Percentiles rank a stretch among this genome's conserved stretches.
phyloP scores from a whole-genome alignment of 2,329 filamentous ascomycete genomes.

The Fusarium coicis region DNA sequence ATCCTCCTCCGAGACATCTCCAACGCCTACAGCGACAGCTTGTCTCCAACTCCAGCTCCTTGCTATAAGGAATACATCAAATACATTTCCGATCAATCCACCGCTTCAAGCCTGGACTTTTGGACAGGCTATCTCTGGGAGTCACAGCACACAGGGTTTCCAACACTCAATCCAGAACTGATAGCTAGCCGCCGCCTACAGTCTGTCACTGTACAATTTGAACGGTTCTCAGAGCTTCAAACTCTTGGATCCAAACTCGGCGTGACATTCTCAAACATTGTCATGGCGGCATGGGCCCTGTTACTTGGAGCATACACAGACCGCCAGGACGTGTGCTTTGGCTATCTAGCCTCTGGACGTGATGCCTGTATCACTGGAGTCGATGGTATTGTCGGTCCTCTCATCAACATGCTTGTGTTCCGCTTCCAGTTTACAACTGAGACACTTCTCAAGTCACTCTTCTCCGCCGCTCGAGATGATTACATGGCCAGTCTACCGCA shows the following conservation, averaged over 20 bases:
- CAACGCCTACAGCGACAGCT: constrained; percentile 38
- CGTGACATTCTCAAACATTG: constrained; percentile 60
- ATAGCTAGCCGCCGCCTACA: neutral
- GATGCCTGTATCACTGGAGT: constrained; percentile 32
- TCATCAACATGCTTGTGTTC: constrained; percentile 64
- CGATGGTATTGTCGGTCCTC: constrained; percentile 30
- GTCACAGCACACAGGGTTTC: constrained; percentile 9
- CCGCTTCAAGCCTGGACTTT: constrained; percentile 23
- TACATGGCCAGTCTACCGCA: constrained; percentile 52
- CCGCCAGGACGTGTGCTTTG: constrained; percentile 62
- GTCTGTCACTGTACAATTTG: constrained; percentile 10
- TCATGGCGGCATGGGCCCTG: constrained; percentile 64
- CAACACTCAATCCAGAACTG: neutral
- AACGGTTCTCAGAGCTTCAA: constrained; percentile 5
- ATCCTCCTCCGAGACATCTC: constrained; percentile 46
- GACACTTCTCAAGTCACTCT: constrained; percentile 48
- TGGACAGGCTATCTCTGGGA: constrained; percentile 31
- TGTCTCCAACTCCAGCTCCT: neutral
- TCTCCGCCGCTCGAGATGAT: constrained; percentile 45
- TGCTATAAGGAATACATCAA: constrained; percentile 37
- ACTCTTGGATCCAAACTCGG: constrained; percentile 32
- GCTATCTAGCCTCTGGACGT: constrained; percentile 44
- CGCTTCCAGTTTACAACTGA: constrained; percentile 51
- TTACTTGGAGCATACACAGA: constrained; percentile 60
- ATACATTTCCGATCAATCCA: constrained; percentile 19